Evolutionary conservation across 495 filamentous ascomycete species (phyloP).

Genomic region (Pseudomonodictys pantanalensis): DNA sequence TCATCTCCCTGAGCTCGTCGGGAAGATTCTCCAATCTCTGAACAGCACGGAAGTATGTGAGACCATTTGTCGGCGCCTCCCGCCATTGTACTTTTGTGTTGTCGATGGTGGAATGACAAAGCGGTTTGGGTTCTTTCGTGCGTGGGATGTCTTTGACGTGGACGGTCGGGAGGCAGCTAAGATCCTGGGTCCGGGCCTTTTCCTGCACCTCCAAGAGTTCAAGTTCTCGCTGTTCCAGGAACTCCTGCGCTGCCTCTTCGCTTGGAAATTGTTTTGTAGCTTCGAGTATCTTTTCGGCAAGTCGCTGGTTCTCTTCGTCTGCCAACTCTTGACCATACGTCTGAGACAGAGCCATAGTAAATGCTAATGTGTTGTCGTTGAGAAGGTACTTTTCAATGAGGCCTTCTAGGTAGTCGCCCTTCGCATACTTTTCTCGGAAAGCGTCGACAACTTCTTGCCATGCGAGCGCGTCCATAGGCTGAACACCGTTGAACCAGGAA

Average conservation of each 20-base stretch:
- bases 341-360: conserved; percentile 87
- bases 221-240: conserved; percentile 71
- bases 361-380: conserved; percentile 80
- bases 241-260: conserved; percentile 63
- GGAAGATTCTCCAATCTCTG: conserved; percentile 76
- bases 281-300: conserved; percentile 66
- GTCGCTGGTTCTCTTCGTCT: conserved; percentile 69
- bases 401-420: conserved; percentile 76
- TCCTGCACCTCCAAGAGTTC: conserved; percentile 78
- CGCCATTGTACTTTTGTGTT: conserved; percentile 80
- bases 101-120: conserved; percentile 65
- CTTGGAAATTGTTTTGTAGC: conserved; percentile 65
- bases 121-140: conserved; percentile 63
- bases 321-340: conserved; percentile 70
- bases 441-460: conserved; percentile 83
- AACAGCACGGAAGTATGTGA: conserved; percentile 93
- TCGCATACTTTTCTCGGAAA: conserved; percentile 69
- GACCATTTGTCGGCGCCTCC: conserved; percentile 86
- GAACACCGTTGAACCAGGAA: conserved; percentile 90
- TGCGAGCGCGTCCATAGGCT: conserved; percentile 83
- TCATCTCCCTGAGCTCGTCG: conserved; percentile 75
- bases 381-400: conserved; percentile 86
- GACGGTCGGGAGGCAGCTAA: conserved; percentile 83
- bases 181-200: conserved; percentile 73
- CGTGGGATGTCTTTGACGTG: conserved; percentile 85